Evolutionary conservation across 257 asterid species (phyloP), one percentile per base, ranked within the genome.

Genomic region (Ehretia macrophylla): DNA sequence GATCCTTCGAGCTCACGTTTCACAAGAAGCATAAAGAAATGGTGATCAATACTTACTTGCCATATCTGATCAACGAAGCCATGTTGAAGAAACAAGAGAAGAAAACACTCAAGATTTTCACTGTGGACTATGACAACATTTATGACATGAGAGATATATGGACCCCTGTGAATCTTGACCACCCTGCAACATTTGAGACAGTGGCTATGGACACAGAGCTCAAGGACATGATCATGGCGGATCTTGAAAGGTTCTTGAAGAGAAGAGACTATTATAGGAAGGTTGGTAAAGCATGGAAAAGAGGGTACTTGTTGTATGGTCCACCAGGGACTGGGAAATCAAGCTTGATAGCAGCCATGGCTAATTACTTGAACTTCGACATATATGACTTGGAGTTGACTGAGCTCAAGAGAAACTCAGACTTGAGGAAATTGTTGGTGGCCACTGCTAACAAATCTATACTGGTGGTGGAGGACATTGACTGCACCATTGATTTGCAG

Each of bases 271-370:
- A 62, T 72, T 86, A 86, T 8, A 66, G 73, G 63, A 76, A 74
- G 44, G 77, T 86, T 0, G 90, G 95, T 8, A 86, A 81, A 68
- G 90, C 95, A 0, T 86, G 92, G 89, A 86, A 84, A 59, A 73
- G 95, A 68, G 95, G 95, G 49, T 83, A 83, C 45, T 65, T 86
- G 79, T 18, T 86, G 77, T 80, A 84, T 56, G 95, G 93, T 11
- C 95, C 90, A 45, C 95, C 93, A 1, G 90, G 95, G 64, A 86
- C 95, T 0, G 93, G 90, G 11, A 84, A 84, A 74, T 86, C 95
- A 17, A 86, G 95, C 68, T 53, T 86, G 78, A 77, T 86, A 18
- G 94, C 95, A 1, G 90, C 95, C 12, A 82, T 86, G 73, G 95
- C 95, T 10, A 86, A 86, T 71, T 60, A 75, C 52, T 69, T 86